A percentile compares a stretch with the other conserved stretches of the same genome.
phyloP scores from a whole-genome alignment of 176 grass and related monocot genomes.

The Oryza australiensis region DNA sequence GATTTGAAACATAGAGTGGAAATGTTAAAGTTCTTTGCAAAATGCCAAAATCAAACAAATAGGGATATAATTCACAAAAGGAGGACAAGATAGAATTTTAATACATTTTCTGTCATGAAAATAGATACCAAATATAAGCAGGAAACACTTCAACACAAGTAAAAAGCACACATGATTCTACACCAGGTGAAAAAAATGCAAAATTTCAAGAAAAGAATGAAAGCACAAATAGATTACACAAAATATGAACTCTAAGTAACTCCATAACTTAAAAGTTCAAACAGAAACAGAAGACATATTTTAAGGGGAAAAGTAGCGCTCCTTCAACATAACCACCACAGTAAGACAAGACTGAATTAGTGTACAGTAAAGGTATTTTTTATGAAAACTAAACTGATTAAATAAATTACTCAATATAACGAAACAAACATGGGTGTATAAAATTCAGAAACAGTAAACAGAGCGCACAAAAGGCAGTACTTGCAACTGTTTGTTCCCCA shows the following conservation, averaged over 20 bases:
- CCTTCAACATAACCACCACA: neutral
- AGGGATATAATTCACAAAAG: neutral
- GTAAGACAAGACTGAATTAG: neutral
- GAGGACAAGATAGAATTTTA: neutral
- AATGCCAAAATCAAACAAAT: slow-evolving; percentile 4
- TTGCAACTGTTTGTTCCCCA: neutral
- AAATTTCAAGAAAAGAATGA: neutral
- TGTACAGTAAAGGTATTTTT: neutral
- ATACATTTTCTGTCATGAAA: neutral
- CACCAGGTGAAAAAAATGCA: neutral
- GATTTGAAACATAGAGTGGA: neutral
- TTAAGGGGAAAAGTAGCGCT: neutral
- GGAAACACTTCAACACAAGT: neutral
- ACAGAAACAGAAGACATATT: neutral
- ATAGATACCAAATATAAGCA: neutral
- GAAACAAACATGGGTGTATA: neutral
- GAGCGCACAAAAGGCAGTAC: neutral
- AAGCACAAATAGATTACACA: neutral
- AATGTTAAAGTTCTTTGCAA: neutral
- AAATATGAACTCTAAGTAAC: neutral
- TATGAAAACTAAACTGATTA: neutral
- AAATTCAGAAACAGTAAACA: neutral
- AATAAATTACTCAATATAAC: neutral
- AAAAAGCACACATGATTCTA: neutral
- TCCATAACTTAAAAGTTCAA: neutral